A percentile compares a stretch with the other conserved stretches of the same genome.
Evolutionary conservation across 2,329 filamentous ascomycete species (phyloP).

Genomic region (Xylariales sp.): DNA sequence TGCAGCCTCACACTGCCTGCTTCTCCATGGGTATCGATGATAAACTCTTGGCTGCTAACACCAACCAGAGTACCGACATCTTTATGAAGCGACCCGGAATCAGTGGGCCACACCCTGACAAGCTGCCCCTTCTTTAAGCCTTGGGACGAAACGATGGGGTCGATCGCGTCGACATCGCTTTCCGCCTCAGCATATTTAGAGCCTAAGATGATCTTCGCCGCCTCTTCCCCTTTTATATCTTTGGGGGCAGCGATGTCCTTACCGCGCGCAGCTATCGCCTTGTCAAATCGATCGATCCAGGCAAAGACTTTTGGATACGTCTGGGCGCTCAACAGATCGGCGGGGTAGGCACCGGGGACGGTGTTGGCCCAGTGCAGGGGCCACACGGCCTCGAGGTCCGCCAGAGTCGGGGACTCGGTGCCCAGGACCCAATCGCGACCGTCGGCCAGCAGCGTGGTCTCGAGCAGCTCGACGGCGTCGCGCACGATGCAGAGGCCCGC

Average conservation of each 20-base stretch:
- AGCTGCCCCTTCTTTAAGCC: conserved; percentile 46
- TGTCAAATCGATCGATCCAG: conserved; percentile 61
- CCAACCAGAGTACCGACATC: conserved; percentile 53
- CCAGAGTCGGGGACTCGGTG: conserved; percentile 48
- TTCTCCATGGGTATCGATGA: conserved; percentile 46
- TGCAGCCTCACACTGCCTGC: conserved; percentile 49
- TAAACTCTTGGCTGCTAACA: conserved; percentile 50
- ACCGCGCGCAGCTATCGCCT: conserved; percentile 37
- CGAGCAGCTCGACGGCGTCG: conserved; percentile 52
- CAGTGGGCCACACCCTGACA: conserved; percentile 58
- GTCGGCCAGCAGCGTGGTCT: conserved; percentile 59
- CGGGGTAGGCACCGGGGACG: conserved; percentile 51
- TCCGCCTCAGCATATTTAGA: conserved; percentile 42
- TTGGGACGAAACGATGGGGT: conserved; percentile 40
- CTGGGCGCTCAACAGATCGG: conserved; percentile 43
- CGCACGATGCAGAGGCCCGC: conserved; percentile 54
- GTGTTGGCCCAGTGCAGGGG: conserved; percentile 60
- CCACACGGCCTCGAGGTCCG: conserved; percentile 68
- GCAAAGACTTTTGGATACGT: conserved; percentile 57
- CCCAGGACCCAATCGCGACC: conserved; percentile 61
- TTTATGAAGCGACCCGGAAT: conserved; percentile 55
- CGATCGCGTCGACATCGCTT: conserved; percentile 38
- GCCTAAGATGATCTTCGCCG: conserved; percentile 39
- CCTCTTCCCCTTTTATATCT: conserved; percentile 49
- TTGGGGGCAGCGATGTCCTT: conserved; percentile 27